These are phyloP conservation scores for Canavalia gladiata DNA, from an alignment of 306 rosid genomes.

Conservation along the genomic window DNA sequence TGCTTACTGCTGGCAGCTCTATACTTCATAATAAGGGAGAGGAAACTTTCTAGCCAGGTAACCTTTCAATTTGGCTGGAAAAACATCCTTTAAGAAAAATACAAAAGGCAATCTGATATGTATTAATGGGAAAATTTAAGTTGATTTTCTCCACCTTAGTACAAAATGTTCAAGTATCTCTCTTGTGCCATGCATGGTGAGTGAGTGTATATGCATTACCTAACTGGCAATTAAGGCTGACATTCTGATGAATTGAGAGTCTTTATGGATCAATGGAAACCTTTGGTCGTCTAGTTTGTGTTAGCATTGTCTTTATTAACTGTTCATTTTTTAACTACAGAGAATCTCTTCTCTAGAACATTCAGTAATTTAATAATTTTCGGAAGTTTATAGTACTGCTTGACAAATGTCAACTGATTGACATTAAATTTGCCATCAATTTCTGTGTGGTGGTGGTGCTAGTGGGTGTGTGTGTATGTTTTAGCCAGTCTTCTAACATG, in stretches of 20 bases:
- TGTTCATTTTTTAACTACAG: background rate
- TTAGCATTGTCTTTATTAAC: too few relatives aligned
- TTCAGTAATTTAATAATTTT: background rate
- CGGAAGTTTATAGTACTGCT: background rate
- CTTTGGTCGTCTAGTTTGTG: background rate
- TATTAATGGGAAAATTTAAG: conserved; percentile 29
- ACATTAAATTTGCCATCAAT: background rate
- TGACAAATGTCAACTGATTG: background rate
- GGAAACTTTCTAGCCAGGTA: conserved; percentile 87
- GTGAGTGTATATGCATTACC: conserved; percentile 22
- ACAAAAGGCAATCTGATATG: conserved; percentile 26
- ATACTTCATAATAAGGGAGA: conserved; percentile 80
- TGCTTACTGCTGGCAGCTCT: conserved; percentile 85
- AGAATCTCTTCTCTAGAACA: background rate
- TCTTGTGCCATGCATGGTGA: conserved; percentile 32
- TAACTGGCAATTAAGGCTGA: background rate
- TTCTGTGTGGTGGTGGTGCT: conserved; percentile 10
- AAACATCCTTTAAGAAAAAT: conserved; percentile 25
- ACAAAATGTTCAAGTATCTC: conserved; percentile 4
- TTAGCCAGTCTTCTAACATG: conserved; percentile 30
- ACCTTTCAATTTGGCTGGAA: conserved; percentile 40
- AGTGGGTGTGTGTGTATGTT: background rate
- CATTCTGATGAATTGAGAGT: background rate
- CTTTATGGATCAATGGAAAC: conserved; percentile 36
- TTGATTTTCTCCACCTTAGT: conserved; percentile 19